Conservation (phyloP, 2,329 filamentous ascomycete species). For the Pyrenophora tritici-repentis region DNA sequence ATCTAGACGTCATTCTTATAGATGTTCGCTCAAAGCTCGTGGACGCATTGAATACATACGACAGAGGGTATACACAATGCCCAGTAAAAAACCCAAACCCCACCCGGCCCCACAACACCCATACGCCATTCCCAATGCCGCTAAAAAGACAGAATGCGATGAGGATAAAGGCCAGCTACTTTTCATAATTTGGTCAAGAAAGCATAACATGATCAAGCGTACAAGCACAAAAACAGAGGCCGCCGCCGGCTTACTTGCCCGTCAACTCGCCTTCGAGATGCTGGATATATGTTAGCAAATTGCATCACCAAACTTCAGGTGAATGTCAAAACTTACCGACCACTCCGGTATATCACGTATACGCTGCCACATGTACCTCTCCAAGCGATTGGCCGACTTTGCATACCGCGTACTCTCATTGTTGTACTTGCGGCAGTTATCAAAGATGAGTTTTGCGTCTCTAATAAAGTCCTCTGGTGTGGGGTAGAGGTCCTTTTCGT, state of each 20-base stretch:
- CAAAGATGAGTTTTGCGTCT: constrained; percentile 87
- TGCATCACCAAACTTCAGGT: no score
- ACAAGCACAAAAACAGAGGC: neutral
- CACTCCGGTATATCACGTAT: constrained; percentile 92
- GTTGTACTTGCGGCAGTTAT: constrained; percentile 96
- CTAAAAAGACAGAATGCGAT: constrained; percentile 12
- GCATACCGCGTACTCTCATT: constrained; percentile 94
- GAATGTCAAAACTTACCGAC: constrained; percentile 48
- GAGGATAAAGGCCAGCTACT: neutral
- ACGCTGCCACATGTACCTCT: constrained; percentile 93
- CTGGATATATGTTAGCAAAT: constrained; percentile 17
- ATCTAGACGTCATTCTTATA: no score
- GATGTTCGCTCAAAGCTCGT: no score
- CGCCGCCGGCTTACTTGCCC: constrained; percentile 25
- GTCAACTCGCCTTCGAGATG: constrained; percentile 40
- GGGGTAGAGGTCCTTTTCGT: constrained; percentile 89
- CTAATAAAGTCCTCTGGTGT: constrained; percentile 90
- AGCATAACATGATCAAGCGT: neutral
- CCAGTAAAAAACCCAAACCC: no score
- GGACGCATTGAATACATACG: neutral
- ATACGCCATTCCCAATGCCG: constrained; percentile 24
- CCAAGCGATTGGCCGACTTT: constrained; percentile 91
- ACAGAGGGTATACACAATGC: constrained; percentile 4
- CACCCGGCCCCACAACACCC: constrained; percentile 6
- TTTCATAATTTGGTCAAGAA: neutral